Percentiles rank a stretch among this genome's conserved stretches.
phyloP scores from a whole-genome alignment of 2,329 filamentous ascomycete genomes.

The Colletotrichum gloeosporioides region DNA sequence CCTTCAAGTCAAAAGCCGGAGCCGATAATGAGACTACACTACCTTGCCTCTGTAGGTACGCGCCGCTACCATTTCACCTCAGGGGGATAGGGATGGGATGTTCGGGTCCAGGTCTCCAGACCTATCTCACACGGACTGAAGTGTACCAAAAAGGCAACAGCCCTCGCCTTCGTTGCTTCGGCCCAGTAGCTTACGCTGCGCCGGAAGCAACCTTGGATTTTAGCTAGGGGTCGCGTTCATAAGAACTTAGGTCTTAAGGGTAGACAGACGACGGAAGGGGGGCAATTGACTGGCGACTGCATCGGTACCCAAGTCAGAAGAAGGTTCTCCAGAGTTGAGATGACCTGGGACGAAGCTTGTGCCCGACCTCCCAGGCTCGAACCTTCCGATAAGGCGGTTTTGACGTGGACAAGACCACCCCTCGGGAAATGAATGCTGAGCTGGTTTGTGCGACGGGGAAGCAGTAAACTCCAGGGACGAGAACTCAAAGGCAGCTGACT shows the following conservation, averaged over 20 bases:
- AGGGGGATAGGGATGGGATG: neutral
- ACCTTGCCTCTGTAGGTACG: neutral
- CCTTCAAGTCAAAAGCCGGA: neutral
- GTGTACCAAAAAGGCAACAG: neutral
- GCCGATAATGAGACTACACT: conserved; percentile 4
- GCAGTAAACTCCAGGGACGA: conserved; percentile 6
- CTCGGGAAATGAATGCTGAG: neutral
- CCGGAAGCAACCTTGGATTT: neutral
- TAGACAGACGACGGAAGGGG: neutral
- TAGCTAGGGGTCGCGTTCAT: neutral
- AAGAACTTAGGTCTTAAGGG: neutral
- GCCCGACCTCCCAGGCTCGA: neutral
- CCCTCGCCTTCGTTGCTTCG: neutral
- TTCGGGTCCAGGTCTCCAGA: neutral
- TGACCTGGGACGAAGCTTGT: conserved; percentile 8
- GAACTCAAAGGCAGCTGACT: conserved; percentile 20
- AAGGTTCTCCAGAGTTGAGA: neutral
- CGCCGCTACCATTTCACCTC: neutral
- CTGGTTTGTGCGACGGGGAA: neutral
- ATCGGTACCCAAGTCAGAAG: neutral
- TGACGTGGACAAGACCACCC: neutral
- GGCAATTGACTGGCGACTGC: neutral
- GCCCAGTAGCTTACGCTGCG: neutral
- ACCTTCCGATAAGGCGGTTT: neutral
- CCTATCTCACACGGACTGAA: neutral